Base-by-base conservation (phyloP, 768 basidiomycete genomes). In the Calvatia gigantea region DNA sequence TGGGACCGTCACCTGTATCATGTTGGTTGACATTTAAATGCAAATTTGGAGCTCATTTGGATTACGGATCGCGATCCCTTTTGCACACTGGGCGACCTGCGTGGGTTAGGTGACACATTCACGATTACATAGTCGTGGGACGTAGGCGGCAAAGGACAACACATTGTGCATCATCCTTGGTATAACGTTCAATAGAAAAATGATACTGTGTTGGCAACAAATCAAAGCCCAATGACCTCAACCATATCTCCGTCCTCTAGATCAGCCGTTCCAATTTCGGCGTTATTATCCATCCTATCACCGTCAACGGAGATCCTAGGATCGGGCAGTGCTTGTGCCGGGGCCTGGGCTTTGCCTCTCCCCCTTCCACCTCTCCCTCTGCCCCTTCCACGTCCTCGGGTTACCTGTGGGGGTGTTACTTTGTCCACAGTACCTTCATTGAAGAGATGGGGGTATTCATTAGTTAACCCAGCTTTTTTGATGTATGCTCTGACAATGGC, bases 201-300 rank as follows among this genome's bases (percentile, higher is more conserved):
- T n/a, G n/a, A n/a, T n/a, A n/a, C n/a, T n/a, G n/a, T n/a, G n/a
- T n/a, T n/a, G n/a, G n/a, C n/a, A n/a, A n/a, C n/a, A n/a, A 27
- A 12, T 71, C 56, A 81, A 38, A 89, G 61, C 14, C 84, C 89
- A 57, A 83, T 77, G 33, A 92, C 80, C 55, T 93, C 90, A 17
- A 92, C 80, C 73, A 84, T 65, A 67, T 93, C 90, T 0, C 89
- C 90, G 59, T 93, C 89, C 60, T 91, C 90, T 58, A 91, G 61
- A 57, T 88, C 89, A 17, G 80, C 78, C 12, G 82, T 80, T 9
- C 85, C 79, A 54, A 93, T 90, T 57, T 78, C 78, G 5, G 73
- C 69, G 19, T 78, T 73, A 32, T 82, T 73, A n/a, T 74, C 74
- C 75, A 89, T 76, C 64, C 75, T 83, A 37, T 90, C 87, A 6